Evolutionary conservation across 2,329 filamentous ascomycete genomes (phyloP).

Genomic region (Xylaria sp.): DNA sequence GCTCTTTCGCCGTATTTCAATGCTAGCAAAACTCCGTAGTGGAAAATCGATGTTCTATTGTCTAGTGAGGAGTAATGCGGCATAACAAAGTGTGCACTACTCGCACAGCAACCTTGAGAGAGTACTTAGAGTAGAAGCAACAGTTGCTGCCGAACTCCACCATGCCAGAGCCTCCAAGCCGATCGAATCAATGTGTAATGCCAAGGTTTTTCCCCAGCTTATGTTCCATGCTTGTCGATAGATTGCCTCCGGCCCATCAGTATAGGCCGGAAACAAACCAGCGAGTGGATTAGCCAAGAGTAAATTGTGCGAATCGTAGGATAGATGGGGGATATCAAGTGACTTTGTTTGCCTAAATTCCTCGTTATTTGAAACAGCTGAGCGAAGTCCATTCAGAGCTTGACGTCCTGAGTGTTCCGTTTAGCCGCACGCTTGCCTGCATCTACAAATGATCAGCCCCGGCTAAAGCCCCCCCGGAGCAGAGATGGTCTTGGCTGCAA

Average conservation of each 20-base stretch:
- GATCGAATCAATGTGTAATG: constrained; percentile 17
- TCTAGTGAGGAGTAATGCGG: neutral
- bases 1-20: constrained; percentile 8
- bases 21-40: constrained; percentile 27
- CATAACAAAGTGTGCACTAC: neutral
- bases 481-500: constrained; percentile 18
- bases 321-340: constrained; percentile 14
- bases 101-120: neutral
- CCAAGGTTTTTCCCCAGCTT: constrained; percentile 36
- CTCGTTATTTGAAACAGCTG: constrained; percentile 46
- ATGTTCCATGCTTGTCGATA: constrained; percentile 16
- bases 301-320: constrained; percentile 27
- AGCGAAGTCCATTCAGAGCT: constrained; percentile 38
- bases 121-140: neutral
- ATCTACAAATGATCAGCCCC: constrained; percentile 34
- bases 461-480: constrained; percentile 38
- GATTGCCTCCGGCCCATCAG: constrained; percentile 21
- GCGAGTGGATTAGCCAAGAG: constrained; percentile 6
- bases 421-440: constrained; percentile 44
- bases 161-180: constrained; percentile 18
- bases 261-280: constrained; percentile 26
- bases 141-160: neutral
- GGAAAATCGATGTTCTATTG: neutral
- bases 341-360: constrained; percentile 40
- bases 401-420: constrained; percentile 33